phyloP scores from a whole-genome alignment of 140 eudicot genomes.

The Oenanthe javanica region DNA sequence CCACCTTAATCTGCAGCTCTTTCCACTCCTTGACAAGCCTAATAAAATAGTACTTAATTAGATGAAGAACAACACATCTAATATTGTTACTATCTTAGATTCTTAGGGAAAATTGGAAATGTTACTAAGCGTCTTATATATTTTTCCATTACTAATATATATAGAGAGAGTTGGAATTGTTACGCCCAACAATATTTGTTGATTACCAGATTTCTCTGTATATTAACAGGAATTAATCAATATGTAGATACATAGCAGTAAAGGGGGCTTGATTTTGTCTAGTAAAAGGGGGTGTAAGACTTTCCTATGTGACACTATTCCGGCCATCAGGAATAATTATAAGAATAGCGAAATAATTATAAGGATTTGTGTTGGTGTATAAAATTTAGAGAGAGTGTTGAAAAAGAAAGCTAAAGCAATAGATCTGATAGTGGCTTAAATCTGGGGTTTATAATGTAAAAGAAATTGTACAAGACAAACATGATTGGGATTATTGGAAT shows the following conservation, averaged over 20 bases:
- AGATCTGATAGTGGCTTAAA: neutral
- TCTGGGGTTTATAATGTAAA: neutral
- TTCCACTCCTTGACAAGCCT: constrained; percentile 5
- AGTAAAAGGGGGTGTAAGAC: neutral
- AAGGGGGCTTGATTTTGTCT: neutral
- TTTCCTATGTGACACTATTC: too few species aligned
- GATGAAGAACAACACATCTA: neutral
- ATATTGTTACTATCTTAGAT: neutral
- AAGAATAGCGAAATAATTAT: too few species aligned
- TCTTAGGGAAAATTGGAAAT: neutral
- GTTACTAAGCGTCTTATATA: neutral
- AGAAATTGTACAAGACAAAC: neutral
- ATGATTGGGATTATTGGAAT: too few species aligned
- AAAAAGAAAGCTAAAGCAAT: neutral
- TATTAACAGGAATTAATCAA: too few species aligned
- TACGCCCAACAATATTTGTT: too few species aligned
- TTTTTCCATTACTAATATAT: neutral
- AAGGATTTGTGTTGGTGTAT: too few species aligned
- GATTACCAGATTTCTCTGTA: too few species aligned
- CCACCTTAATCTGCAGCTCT: constrained; percentile 9
- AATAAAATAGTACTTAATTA: neutral
- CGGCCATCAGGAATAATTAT: too few species aligned
- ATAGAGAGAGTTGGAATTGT: neutral
- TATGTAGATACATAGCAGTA: neutral
- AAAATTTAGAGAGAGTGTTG: too few species aligned